These are phyloP conservation scores for Malassezia sp. DNA, from an alignment of 1,284 basidiomycete species.

Conservation along the genomic window DNA sequence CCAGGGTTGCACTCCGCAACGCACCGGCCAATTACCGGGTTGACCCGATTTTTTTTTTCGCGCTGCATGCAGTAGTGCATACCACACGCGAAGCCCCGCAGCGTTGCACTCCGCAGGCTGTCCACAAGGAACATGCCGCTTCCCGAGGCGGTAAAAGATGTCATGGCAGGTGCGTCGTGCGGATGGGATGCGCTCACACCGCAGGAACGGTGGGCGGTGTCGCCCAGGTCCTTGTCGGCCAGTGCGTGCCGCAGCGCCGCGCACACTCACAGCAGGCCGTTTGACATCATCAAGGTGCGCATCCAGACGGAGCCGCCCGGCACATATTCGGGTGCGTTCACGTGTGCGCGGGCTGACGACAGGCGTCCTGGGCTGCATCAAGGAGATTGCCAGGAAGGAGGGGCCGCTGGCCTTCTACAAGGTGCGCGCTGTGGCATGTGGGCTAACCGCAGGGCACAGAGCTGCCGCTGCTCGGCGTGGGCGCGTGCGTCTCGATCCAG, in stretches of 20 bases:
- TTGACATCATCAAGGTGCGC: conserved; percentile 89
- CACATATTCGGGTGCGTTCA: conserved; percentile 54
- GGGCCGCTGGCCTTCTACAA: conserved; percentile 93
- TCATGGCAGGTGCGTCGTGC: conserved; percentile 21
- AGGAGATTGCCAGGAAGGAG: conserved; percentile 74
- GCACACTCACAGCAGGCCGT: conserved; percentile 52
- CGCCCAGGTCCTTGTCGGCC: conserved; percentile 80
- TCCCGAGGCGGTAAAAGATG: conserved; percentile 24
- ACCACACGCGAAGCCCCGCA: too few relatives aligned
- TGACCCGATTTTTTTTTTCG: too few relatives aligned
- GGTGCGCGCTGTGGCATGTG: conserved; percentile 50
- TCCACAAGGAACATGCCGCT: conserved; percentile 20
- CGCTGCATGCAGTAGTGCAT: too few relatives aligned
- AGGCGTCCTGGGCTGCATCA: conserved; percentile 78
- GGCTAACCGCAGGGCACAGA: conserved; percentile 62
- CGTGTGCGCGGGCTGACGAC: conserved; percentile 17
- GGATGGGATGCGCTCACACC: neutral
- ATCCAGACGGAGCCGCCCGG: conserved; percentile 89
- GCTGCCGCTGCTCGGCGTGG: conserved; percentile 84
- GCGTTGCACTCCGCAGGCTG: too few relatives aligned
- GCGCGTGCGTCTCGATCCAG: conserved; percentile 88
- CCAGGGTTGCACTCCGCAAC: too few relatives aligned
- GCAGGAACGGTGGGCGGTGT: conserved; percentile 64
- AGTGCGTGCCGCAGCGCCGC: conserved; percentile 45
- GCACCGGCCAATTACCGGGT: too few relatives aligned